phyloP scores from a whole-genome alignment of 1,284 basidiomycete species.

The Puccinia coronata region DNA sequence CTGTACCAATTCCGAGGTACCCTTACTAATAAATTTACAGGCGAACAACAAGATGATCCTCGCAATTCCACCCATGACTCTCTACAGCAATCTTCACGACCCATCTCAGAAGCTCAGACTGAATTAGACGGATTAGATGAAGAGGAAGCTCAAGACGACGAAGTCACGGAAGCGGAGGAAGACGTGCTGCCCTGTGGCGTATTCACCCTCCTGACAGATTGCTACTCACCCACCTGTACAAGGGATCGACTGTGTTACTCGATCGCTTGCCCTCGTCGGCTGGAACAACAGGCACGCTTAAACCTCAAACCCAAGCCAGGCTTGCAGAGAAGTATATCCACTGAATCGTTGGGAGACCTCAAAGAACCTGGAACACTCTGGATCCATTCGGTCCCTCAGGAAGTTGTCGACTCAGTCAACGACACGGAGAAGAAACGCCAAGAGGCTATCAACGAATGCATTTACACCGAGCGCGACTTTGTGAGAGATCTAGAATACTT shows the following conservation, averaged over 20 bases:
- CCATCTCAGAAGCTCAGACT: slow-evolving; percentile 55
- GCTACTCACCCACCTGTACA: slow-evolving; percentile 97
- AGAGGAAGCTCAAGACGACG: slow-evolving; percentile 62
- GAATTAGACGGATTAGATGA: slow-evolving; percentile 58
- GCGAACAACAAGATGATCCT: slow-evolving; percentile 50
- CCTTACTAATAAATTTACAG: slow-evolving; percentile 67
- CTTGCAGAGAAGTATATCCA: slow-evolving; percentile 70
- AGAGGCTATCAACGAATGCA: slow-evolving; percentile 98
- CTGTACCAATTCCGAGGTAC: slow-evolving; percentile 80
- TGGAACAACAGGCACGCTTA: slow-evolving; percentile 89
- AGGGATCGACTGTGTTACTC: slow-evolving; percentile 91
- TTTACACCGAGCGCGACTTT: slow-evolving; percentile 97
- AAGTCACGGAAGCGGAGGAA: slow-evolving; percentile 63
- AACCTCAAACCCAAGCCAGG: slow-evolving; percentile 69
- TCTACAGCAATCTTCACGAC: slow-evolving; percentile 55
- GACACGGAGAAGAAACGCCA: slow-evolving; percentile 94
- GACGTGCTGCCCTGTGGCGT: slow-evolving; percentile 86
- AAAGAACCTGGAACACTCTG: slow-evolving; percentile 92
- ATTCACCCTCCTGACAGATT: slow-evolving; percentile 94
- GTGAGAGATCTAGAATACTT: slow-evolving; percentile 97
- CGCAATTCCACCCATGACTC: slow-evolving; percentile 39
- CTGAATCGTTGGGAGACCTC: slow-evolving; percentile 78
- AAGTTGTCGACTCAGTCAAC: slow-evolving; percentile 86
- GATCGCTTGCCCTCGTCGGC: slow-evolving; percentile 87
- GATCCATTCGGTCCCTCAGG: slow-evolving; percentile 93